phyloP scores from a whole-genome alignment of 306 rosid species.

The Citrullus colocynthis region DNA sequence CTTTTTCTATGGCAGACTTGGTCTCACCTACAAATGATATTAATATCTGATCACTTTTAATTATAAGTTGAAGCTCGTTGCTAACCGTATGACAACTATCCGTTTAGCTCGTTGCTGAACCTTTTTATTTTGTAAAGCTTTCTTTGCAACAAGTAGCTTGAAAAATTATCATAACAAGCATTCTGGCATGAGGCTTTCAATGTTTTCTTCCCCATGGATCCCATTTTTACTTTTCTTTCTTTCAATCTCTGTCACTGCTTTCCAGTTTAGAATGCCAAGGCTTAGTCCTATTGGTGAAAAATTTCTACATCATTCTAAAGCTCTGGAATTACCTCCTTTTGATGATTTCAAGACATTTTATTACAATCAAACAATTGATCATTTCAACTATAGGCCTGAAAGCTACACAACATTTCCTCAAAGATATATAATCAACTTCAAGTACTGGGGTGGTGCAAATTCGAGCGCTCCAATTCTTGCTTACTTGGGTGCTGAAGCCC shows the following conservation, averaged over 20 bases:
- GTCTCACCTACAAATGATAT: background rate
- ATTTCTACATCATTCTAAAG: slow-evolving; percentile 13
- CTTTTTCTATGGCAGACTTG: background rate
- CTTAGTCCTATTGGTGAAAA: background rate
- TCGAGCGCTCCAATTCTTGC: slow-evolving; percentile 47
- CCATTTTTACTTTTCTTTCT: slow-evolving; percentile 8
- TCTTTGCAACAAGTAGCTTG: background rate
- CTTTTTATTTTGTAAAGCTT: background rate
- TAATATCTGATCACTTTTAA: background rate
- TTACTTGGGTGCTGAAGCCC: slow-evolving; percentile 42
- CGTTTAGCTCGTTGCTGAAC: background rate
- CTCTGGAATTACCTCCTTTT: background rate
- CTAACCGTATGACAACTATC: background rate
- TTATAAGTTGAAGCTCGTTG: background rate
- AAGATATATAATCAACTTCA: slow-evolving; percentile 43
- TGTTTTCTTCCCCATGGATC: slow-evolving; percentile 12
- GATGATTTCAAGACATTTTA: slow-evolving; percentile 30
- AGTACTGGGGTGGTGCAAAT: slow-evolving; percentile 54
- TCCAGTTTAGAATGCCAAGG: slow-evolving; percentile 24
- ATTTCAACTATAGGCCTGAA: slow-evolving; percentile 51
- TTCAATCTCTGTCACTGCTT: slow-evolving; percentile 11
- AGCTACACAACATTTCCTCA: slow-evolving; percentile 47
- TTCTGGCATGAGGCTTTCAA: background rate
- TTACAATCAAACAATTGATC: slow-evolving; percentile 47
- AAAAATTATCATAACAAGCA: background rate